Percentiles rank a stretch among this genome's conserved stretches.
These are phyloP conservation scores for Earliella scabrosa DNA, from an alignment of 1,284 basidiomycete species.

Conservation along the genomic window DNA sequence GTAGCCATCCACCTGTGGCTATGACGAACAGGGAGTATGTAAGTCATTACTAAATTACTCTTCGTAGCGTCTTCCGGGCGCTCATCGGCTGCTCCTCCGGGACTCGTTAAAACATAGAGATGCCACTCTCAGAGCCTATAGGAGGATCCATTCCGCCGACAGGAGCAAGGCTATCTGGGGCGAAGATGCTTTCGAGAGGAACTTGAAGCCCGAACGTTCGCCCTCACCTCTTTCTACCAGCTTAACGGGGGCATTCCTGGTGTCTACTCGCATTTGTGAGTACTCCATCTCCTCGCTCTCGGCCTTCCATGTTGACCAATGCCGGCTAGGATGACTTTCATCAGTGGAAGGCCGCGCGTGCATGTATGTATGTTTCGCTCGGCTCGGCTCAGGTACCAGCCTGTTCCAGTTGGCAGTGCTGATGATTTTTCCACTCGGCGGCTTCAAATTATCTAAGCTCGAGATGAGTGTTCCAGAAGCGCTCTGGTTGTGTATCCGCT, in stretches of 20 bases:
- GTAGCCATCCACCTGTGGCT: too few relatives aligned
- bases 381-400: too few relatives aligned
- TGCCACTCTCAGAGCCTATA: constrained; percentile 23
- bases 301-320: too few relatives aligned
- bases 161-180: constrained; percentile 25
- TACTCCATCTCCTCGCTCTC: too few relatives aligned
- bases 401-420: too few relatives aligned
- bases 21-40: too few relatives aligned
- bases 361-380: not conserved
- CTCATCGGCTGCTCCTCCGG: too few relatives aligned
- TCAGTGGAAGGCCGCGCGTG: constrained; percentile 1
- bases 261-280: not conserved
- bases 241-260: constrained; percentile 26
- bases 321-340: constrained; percentile 4
- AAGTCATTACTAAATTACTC: too few relatives aligned
- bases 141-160: constrained; percentile 14
- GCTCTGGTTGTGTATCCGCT: too few relatives aligned
- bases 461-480: constrained; percentile 1
- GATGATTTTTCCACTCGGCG: too few relatives aligned
- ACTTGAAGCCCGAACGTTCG: constrained; percentile 28
- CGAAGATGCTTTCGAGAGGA: constrained; percentile 19
- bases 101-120: constrained; percentile 17
- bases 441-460: constrained; percentile 4
- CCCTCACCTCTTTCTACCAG: constrained; percentile 2
- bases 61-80: too few relatives aligned